These are phyloP conservation scores for Quercus aquifolioides DNA, from an alignment of 306 rosid species.

Conservation along the genomic window DNA sequence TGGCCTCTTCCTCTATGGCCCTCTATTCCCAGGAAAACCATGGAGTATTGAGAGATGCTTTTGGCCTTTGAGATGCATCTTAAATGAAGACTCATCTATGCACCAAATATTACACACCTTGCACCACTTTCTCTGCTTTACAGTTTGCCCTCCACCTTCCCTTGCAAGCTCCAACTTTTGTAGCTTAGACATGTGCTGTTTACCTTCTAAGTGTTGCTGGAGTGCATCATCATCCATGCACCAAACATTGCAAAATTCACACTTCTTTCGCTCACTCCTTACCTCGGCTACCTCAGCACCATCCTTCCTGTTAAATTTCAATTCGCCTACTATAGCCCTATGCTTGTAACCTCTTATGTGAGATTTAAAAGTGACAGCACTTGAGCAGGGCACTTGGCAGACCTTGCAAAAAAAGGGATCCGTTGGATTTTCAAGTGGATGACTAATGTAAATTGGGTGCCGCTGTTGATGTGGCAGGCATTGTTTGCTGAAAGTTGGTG, in stretches of 20 bases:
- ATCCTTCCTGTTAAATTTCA: neutral
- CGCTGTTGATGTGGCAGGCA: neutral
- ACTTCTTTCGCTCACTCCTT: neutral
- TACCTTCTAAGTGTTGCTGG: neutral
- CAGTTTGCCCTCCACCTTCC: neutral
- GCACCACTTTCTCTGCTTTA: neutral
- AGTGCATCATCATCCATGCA: neutral
- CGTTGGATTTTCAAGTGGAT: neutral
- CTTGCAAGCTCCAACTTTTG: neutral
- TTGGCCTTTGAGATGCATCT: neutral
- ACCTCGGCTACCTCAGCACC: neutral
- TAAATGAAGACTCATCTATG: neutral
- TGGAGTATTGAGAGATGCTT: neutral
- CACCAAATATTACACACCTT: neutral
- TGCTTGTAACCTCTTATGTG: neutral
- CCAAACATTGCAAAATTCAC: neutral
- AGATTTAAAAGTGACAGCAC: neutral
- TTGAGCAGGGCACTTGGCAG: neutral
- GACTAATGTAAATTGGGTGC: neutral
- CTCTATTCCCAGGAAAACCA: neutral
- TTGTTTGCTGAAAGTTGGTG: neutral
- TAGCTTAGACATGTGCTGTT: neutral
- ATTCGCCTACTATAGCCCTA: neutral
- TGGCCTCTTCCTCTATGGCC: neutral
- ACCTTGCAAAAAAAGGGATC: neutral